Evolutionary conservation across 2,329 filamentous ascomycete species (phyloP).

Genomic region (Xylaria sp.): DNA sequence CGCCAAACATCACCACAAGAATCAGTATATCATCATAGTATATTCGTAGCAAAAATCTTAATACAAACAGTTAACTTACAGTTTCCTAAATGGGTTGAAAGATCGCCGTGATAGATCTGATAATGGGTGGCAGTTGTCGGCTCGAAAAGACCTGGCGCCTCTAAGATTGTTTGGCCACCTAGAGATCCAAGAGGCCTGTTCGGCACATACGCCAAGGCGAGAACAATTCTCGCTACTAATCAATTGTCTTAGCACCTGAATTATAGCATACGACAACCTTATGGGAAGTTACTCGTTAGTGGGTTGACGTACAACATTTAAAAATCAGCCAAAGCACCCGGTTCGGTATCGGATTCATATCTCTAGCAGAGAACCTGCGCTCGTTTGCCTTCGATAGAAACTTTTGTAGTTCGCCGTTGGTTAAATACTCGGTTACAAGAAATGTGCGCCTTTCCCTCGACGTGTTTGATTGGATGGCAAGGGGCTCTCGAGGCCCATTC

Average conservation of each 20-base stretch:
- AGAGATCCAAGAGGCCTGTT: conserved; percentile 1
- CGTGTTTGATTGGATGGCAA: background rate
- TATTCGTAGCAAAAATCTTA: background rate
- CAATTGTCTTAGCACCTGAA: background rate
- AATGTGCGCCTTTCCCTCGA: background rate
- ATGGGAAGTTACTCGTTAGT: background rate
- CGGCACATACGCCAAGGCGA: background rate
- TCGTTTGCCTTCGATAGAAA: background rate
- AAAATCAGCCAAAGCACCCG: conserved; percentile 1
- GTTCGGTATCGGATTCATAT: conserved; percentile 2
- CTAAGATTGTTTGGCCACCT: background rate
- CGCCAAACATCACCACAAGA: background rate
- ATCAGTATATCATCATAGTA: background rate
- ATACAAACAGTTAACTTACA: background rate
- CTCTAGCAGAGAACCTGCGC: background rate
- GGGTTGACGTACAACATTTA: background rate
- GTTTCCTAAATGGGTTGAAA: background rate
- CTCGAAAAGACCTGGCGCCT: background rate
- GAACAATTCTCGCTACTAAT: background rate
- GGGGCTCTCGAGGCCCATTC: background rate
- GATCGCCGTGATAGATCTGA: background rate
- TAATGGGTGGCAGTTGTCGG: background rate
- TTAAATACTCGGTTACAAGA: background rate
- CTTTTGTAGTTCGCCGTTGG: background rate
- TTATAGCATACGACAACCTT: background rate